Evolutionary conservation across 495 filamentous ascomycete genomes (phyloP).

Genomic region (Xylona heveae): DNA sequence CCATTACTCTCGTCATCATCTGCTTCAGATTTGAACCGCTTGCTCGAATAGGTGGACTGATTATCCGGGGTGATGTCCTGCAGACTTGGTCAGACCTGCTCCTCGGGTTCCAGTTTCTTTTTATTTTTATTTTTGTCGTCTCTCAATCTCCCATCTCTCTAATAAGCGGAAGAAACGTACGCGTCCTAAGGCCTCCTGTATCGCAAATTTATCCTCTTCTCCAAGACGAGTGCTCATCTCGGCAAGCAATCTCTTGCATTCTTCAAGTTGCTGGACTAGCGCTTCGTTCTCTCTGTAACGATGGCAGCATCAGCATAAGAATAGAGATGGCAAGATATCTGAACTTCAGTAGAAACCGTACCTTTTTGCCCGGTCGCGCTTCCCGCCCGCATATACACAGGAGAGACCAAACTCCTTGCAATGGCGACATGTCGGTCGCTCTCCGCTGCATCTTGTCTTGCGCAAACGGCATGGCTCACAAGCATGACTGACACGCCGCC

Average conservation of each 20-base stretch:
- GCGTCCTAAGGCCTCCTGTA: background rate
- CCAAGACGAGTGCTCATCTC: slow-evolving; percentile 1
- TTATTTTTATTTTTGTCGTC: no score
- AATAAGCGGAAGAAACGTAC: no score
- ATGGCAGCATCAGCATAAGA: no score
- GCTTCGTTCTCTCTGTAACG: no score
- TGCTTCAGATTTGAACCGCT: slow-evolving; percentile 8
- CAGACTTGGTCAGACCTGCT: background rate
- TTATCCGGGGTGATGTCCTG: slow-evolving; percentile 5
- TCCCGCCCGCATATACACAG: slow-evolving; percentile 34
- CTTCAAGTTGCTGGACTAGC: slow-evolving; percentile 3
- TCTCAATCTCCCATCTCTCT: no score
- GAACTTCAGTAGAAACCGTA: slow-evolving; percentile 9
- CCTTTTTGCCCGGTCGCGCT: slow-evolving; percentile 34
- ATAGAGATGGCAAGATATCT: no score
- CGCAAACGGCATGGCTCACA: slow-evolving; percentile 15
- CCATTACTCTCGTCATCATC: slow-evolving; percentile 16
- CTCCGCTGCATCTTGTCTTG: slow-evolving; percentile 38
- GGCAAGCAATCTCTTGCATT: slow-evolving; percentile 2
- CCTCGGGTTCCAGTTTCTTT: no score
- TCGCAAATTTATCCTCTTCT: background rate
- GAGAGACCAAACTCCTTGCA: slow-evolving; percentile 26
- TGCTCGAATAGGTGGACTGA: slow-evolving; percentile 9
- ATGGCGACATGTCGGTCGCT: slow-evolving; percentile 30
- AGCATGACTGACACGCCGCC: slow-evolving; percentile 7